These are phyloP conservation scores for Komagataella phaffii DNA, from an alignment of 805 yeast genomes.

Conservation along the genomic window DNA sequence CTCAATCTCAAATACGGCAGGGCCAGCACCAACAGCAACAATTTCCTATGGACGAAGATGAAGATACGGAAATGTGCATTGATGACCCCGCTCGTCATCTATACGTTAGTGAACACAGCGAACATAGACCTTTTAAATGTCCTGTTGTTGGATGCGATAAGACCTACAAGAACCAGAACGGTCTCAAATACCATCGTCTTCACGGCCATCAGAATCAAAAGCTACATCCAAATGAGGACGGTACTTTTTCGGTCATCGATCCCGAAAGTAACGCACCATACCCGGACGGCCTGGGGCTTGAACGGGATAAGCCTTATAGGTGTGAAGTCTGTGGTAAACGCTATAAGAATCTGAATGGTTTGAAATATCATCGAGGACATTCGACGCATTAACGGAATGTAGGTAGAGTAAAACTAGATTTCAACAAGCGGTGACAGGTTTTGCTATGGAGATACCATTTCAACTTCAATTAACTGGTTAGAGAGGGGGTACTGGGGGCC, in stretches of 20 bases:
- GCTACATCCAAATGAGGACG: slow-evolving; percentile 81
- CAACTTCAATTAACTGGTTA: not conserved
- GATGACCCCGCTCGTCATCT: slow-evolving; percentile 95
- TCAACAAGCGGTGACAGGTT: not conserved
- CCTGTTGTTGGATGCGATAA: slow-evolving; percentile 98
- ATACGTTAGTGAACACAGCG: slow-evolving; percentile 84
- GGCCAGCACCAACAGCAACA: slow-evolving; percentile 11
- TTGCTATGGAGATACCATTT: not conserved
- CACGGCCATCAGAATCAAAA: slow-evolving; percentile 98
- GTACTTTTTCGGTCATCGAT: slow-evolving; percentile 83
- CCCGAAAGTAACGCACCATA: slow-evolving; percentile 83
- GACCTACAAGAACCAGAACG: slow-evolving; percentile 95
- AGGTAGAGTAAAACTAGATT: not conserved
- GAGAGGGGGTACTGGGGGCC: not conserved
- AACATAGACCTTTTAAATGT: slow-evolving; percentile 90
- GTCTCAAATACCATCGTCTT: slow-evolving; percentile 84
- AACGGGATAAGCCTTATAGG: slow-evolving; percentile 94
- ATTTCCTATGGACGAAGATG: slow-evolving; percentile 21
- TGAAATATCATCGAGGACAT: slow-evolving; percentile 95
- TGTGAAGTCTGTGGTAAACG: slow-evolving; percentile 98
- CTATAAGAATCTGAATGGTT: slow-evolving; percentile 89
- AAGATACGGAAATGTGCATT: slow-evolving; percentile 49
- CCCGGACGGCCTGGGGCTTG: slow-evolving; percentile 88
- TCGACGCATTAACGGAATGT: slow-evolving; percentile 60
- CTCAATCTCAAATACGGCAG: slow-evolving; percentile 2